phyloP scores from a whole-genome alignment of 148 eudicot species.

The Bassia scoparia region DNA sequence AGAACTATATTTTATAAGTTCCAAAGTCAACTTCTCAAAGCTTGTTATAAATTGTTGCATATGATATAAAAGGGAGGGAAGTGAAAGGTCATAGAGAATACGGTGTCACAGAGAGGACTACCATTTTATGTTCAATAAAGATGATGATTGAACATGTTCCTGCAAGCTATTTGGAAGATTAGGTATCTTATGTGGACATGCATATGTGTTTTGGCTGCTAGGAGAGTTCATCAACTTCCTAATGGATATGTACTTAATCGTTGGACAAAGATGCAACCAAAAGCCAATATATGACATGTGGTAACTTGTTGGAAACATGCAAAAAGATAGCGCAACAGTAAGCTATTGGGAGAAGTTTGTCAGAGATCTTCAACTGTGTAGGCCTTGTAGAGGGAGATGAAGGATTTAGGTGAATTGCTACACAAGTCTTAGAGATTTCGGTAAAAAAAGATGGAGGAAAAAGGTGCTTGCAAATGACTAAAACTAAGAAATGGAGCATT shows the following conservation, averaged over 20 bases:
- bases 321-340: background rate
- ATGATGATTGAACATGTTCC: background rate
- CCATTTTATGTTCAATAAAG: background rate
- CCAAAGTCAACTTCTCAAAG: background rate
- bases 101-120: background rate
- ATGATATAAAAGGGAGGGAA: background rate
- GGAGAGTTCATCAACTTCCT: background rate
- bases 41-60: background rate
- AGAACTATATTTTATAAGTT: background rate
- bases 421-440: background rate
- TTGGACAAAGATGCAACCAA: background rate
- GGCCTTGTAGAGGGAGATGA: background rate
- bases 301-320: background rate
- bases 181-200: background rate
- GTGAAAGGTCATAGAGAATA: background rate
- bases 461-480: background rate
- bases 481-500: background rate
- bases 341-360: background rate
- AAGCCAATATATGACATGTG: constrained; percentile 5
- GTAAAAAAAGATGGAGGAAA: background rate
- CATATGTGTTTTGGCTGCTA: background rate
- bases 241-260: background rate
- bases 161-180: background rate
- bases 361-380: background rate
- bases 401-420: background rate